A percentile compares a stretch with the other conserved stretches of the same genome.
phyloP scores from a whole-genome alignment of 768 basidiomycete species.

The Leccinellum rugosiceps region DNA sequence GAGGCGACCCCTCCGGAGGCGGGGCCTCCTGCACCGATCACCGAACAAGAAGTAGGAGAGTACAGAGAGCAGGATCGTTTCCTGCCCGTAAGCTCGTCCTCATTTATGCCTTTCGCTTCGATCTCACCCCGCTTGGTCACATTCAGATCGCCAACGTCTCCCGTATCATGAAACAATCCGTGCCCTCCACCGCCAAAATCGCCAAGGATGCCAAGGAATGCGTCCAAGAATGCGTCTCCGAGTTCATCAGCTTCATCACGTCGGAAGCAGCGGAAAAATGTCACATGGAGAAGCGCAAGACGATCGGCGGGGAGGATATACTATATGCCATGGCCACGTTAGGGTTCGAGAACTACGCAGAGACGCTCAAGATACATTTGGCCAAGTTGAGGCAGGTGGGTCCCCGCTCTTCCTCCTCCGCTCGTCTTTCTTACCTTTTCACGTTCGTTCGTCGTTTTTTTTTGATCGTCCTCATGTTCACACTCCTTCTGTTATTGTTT shows the following conservation, averaged over 20 bases:
- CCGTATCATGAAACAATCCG: conserved; percentile 91
- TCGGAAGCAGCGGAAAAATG: conserved; percentile 96
- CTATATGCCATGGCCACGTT: conserved; percentile 90
- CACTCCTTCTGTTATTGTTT: not conserved
- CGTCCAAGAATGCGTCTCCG: conserved; percentile 96
- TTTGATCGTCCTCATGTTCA: not conserved
- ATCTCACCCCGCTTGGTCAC: not conserved
- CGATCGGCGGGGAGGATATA: conserved; percentile 97
- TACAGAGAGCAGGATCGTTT: conserved; percentile 95
- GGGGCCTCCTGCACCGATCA: conserved; percentile 67
- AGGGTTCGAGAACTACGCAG: conserved; percentile 93
- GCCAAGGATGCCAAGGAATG: conserved; percentile 98
- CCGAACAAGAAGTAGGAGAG: conserved; percentile 90
- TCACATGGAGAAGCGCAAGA: conserved; percentile 93
- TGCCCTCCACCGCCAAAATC: conserved; percentile 90
- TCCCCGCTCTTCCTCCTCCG: not conserved
- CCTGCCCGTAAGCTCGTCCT: conserved; percentile 59
- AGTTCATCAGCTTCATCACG: conserved; percentile 98
- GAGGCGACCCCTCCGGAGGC: conserved; percentile 39
- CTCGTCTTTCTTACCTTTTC: not conserved
- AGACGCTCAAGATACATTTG: conserved; percentile 88
- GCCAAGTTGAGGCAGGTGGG: conserved; percentile 81
- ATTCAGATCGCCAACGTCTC: conserved; percentile 93
- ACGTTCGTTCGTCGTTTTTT: not conserved
- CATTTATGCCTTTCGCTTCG: not conserved